Percentiles rank a stretch among this genome's conserved stretches.
phyloP scores from a whole-genome alignment of 2,329 filamentous ascomycete species.

The Zasmidium angulare region DNA sequence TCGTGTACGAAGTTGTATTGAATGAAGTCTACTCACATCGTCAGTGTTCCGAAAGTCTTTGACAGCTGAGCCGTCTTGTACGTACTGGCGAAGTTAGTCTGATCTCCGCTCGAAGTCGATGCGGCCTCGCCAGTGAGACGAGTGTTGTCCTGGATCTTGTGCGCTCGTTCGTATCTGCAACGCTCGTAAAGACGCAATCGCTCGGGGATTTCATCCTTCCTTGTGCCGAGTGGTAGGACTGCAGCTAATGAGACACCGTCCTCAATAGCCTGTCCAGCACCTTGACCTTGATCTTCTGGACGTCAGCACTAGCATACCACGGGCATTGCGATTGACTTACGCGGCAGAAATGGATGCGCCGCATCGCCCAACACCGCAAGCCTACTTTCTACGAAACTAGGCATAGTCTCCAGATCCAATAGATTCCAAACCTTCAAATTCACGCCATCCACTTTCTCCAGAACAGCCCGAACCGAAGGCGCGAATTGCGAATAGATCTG shows the following conservation, averaged over 20 bases:
- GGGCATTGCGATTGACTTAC: neutral
- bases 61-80: neutral
- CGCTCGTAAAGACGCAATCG: conserved; percentile 59
- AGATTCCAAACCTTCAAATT: conserved; percentile 58
- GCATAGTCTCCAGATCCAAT: conserved; percentile 59
- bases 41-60: conserved; percentile 6
- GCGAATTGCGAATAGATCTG: conserved; percentile 40
- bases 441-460: conserved; percentile 38
- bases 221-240: conserved; percentile 15
- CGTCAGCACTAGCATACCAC: neutral
- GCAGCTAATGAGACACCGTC: conserved; percentile 58
- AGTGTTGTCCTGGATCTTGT: conserved; percentile 58
- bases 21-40: conserved; percentile 19
- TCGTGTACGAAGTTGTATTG: conserved; percentile 42
- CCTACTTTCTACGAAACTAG: conserved; percentile 23
- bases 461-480: conserved; percentile 35
- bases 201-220: conserved; percentile 50
- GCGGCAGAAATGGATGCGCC: conserved; percentile 64
- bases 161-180: conserved; percentile 58
- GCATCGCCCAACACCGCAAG: conserved; percentile 66
- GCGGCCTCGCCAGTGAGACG: conserved; percentile 47
- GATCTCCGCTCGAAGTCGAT: neutral
- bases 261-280: conserved; percentile 65
- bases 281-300: conserved; percentile 57
- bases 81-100: neutral